Conservation (phyloP, 2,329 filamentous ascomycete genomes). For the Cryphonectria parasitica region DNA sequence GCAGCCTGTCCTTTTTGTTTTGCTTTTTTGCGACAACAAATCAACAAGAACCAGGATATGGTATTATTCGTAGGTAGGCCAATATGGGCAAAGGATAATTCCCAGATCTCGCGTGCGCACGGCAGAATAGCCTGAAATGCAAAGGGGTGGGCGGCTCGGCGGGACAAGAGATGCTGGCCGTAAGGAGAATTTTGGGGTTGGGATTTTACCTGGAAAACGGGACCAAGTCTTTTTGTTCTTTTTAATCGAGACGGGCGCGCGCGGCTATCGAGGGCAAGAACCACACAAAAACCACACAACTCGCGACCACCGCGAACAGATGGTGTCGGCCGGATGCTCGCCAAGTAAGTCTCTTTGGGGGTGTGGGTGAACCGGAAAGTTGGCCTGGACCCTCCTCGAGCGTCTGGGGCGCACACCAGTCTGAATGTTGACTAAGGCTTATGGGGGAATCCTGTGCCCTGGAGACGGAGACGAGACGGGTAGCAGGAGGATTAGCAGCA, state of each 20-base stretch:
- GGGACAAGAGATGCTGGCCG: constrained; percentile 19
- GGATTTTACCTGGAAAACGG: constrained; percentile 10
- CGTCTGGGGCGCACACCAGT: constrained; percentile 1
- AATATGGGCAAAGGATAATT: constrained; percentile 14
- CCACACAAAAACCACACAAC: not conserved
- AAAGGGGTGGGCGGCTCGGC: constrained; percentile 9
- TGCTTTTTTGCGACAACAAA: not conserved
- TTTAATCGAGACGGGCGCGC: not conserved
- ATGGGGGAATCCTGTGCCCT: not conserved
- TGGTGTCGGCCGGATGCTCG: not conserved
- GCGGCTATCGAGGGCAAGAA: not conserved
- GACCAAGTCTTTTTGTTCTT: not conserved
- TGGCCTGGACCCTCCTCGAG: not conserved
- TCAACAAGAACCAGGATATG: not conserved
- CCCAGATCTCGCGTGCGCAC: constrained; percentile 24
- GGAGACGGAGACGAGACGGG: not conserved
- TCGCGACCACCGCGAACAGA: not conserved
- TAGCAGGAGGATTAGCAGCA: too few relatives aligned
- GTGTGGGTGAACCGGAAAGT: not conserved
- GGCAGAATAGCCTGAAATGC: constrained; percentile 24
- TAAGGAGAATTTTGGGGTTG: constrained; percentile 13
- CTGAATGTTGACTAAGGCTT: constrained; percentile 6
- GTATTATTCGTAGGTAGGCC: constrained; percentile 14
- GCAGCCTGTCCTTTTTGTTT: not conserved
- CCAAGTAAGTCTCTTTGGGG: not conserved